Conservation (phyloP, 1,284 basidiomycete genomes). For the Hypsizygus ulmarius region DNA sequence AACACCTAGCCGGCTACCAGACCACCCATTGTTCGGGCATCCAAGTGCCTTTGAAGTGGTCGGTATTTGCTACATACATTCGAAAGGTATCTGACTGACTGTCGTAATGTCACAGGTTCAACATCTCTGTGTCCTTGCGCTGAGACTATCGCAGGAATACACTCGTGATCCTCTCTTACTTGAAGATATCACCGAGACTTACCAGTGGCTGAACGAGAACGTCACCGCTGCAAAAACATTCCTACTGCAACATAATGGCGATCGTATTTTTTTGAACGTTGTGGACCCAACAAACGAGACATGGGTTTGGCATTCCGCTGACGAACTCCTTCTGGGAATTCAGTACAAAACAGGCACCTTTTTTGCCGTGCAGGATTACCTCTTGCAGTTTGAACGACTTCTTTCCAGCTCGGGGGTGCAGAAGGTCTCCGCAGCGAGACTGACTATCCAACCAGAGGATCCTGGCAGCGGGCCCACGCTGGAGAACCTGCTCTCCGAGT, state of each 20-base stretch:
- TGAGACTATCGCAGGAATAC: slow-evolving; percentile 25
- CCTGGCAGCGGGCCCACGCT: slow-evolving; percentile 1
- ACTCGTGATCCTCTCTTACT: slow-evolving; percentile 25
- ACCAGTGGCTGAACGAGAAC: slow-evolving; percentile 34
- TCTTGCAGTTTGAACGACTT: slow-evolving; percentile 30
- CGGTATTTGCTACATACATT: slow-evolving; percentile 18
- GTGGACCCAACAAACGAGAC: slow-evolving; percentile 24
- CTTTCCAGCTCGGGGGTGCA: slow-evolving; percentile 32
- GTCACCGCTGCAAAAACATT: slow-evolving; percentile 9
- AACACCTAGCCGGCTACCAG: slow-evolving; percentile 31
- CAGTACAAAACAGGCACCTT: slow-evolving; percentile 23
- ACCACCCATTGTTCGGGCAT: slow-evolving; percentile 34
- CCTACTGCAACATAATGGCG: slow-evolving; percentile 17
- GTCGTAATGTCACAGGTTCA: slow-evolving; percentile 26
- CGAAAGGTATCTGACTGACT: background rate
- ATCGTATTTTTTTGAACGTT: slow-evolving; percentile 39
- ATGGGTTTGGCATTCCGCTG: slow-evolving; percentile 35
- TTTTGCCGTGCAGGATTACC: slow-evolving; percentile 28
- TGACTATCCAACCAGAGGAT: background rate
- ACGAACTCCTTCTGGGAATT: slow-evolving; percentile 33
- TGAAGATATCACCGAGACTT: slow-evolving; percentile 35
- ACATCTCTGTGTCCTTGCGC: slow-evolving; percentile 34
- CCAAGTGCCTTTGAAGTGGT: slow-evolving; percentile 43
- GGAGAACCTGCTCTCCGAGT: slow-evolving; percentile 19
- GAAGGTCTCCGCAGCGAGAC: slow-evolving; percentile 19